These are phyloP conservation scores for Ceratocystis cacaofunesta DNA, from an alignment of 2,329 filamentous ascomycete genomes.

Conservation along the genomic window DNA sequence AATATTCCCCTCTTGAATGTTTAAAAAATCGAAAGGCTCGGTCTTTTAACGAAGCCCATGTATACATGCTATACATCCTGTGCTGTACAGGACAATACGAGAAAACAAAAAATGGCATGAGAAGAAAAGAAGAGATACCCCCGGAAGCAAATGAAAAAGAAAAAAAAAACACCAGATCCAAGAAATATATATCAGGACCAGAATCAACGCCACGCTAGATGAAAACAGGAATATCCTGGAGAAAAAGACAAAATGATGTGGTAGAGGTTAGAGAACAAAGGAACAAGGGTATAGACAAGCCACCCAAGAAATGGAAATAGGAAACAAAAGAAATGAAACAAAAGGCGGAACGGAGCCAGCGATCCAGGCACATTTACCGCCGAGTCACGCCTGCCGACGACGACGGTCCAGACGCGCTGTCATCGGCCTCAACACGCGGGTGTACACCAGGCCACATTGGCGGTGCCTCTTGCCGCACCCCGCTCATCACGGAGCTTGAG, in stretches of 20 bases:
- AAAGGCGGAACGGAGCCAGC: neutral
- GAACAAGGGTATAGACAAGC: too few relatives aligned
- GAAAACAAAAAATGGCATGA: neutral
- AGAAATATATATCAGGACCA: too few relatives aligned
- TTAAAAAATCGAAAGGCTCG: neutral
- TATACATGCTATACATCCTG: neutral
- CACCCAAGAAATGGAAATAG: neutral
- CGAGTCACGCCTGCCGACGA: neutral
- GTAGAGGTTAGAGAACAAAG: too few relatives aligned
- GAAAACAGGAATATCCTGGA: neutral
- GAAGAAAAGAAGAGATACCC: neutral
- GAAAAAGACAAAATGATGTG: neutral
- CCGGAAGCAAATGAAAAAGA: neutral
- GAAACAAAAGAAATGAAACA: neutral
- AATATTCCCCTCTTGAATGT: neutral
- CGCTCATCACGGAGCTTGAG: neutral
- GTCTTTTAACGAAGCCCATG: neutral
- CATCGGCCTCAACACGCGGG: neutral
- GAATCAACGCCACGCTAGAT: too few relatives aligned
- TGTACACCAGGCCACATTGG: constrained; percentile 15
- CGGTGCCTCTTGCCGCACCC: neutral
- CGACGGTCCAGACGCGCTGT: neutral
- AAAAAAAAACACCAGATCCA: neutral
- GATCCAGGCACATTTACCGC: neutral
- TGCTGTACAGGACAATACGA: neutral